Conservation (phyloP, 1,284 basidiomycete genomes). For the Baeospora myosura region DNA sequence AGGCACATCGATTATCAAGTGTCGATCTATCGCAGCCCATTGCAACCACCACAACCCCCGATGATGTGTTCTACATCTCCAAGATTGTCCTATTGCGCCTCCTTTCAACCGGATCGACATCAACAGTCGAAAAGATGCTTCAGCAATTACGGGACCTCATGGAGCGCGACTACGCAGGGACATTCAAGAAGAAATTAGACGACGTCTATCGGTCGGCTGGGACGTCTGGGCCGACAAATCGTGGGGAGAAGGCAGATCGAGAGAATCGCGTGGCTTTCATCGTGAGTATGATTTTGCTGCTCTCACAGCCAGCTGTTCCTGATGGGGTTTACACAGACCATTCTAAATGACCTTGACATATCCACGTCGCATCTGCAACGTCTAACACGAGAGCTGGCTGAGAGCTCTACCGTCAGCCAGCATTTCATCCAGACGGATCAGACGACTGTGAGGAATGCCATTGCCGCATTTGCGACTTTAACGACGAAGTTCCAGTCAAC, state of each 20-base stretch:
- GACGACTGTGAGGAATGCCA: constrained; percentile 33
- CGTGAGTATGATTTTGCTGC: constrained; percentile 39
- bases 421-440: constrained; percentile 65
- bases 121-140: constrained; percentile 51
- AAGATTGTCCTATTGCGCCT: constrained; percentile 76
- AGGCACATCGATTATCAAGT: constrained; percentile 68
- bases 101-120: constrained; percentile 64
- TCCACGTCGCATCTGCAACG: constrained; percentile 83
- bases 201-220: constrained; percentile 66
- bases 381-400: constrained; percentile 63
- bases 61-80: constrained; percentile 91
- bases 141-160: constrained; percentile 65
- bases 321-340: constrained; percentile 42
- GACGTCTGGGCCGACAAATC: constrained; percentile 34
- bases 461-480: constrained; percentile 45
- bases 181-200: constrained; percentile 79
- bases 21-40: constrained; percentile 62
- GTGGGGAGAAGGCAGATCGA: constrained; percentile 67
- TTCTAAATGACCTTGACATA: constrained; percentile 85
- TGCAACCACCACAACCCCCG: constrained; percentile 68
- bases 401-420: constrained; percentile 52
- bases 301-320: constrained; percentile 1
- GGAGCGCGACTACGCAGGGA: constrained; percentile 73
- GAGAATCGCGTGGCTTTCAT: constrained; percentile 76
- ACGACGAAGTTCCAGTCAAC: constrained; percentile 63